A percentile compares a stretch with the other conserved stretches of the same genome.
Evolutionary conservation across 768 basidiomycete species (phyloP).

Genomic region (Lentinula lateritia): DNA sequence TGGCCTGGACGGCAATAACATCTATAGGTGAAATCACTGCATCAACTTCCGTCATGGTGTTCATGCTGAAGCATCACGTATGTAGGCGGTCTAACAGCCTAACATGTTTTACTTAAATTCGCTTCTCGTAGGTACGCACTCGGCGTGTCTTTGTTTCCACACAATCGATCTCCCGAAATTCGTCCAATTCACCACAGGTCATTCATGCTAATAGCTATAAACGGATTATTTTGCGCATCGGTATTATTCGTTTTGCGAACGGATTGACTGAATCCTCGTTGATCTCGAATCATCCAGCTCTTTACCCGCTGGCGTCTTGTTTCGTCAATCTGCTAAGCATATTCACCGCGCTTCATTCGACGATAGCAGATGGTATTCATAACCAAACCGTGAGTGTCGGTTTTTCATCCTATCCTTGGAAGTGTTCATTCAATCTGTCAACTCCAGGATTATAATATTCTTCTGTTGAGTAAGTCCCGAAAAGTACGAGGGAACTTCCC

Average conservation of each 20-base stretch:
- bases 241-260: slow-evolving; percentile 2
- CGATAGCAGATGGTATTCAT: slow-evolving; percentile 10
- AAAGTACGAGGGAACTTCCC: background rate
- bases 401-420: background rate
- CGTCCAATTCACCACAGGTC: background rate
- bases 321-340: slow-evolving; percentile 13
- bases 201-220: slow-evolving; percentile 8
- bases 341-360: slow-evolving; percentile 12
- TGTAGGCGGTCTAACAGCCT: background rate
- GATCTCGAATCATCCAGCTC: background rate
- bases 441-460: slow-evolving; percentile 3
- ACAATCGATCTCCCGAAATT: background rate
- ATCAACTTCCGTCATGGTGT: slow-evolving; percentile 8
- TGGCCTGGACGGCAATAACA: slow-evolving; percentile 13
- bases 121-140: background rate
- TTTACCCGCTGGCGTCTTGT: slow-evolving; percentile 12
- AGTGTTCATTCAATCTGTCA: background rate
- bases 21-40: slow-evolving; percentile 11
- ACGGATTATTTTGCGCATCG: slow-evolving; percentile 13
- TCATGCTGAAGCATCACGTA: slow-evolving; percentile 17
- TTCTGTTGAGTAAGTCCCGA: slow-evolving; percentile 7
- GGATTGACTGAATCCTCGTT: background rate
- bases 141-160: slow-evolving; percentile 2
- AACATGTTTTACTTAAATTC: background rate
- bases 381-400: slow-evolving; percentile 10